Percentiles rank a stretch among this genome's conserved stretches.
phyloP scores from a whole-genome alignment of 2,329 filamentous ascomycete species.

The Sporothrix variecibatus region DNA sequence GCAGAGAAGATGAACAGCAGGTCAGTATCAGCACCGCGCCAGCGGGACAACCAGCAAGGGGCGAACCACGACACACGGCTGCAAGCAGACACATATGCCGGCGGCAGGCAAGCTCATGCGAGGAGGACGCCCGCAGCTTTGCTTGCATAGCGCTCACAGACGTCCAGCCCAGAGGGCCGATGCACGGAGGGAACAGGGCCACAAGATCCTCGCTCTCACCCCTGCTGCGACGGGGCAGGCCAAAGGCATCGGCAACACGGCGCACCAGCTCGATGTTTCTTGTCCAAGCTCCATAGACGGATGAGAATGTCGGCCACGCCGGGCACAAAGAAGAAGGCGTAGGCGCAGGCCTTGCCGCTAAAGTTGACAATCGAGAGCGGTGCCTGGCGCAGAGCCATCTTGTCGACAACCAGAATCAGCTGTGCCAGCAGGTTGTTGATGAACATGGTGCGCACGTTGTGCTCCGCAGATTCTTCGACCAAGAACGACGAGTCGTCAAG shows the following conservation, averaged over 20 bases:
- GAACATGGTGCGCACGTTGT: conserved; percentile 88
- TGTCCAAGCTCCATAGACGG: conserved; percentile 70
- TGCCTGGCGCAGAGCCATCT: conserved; percentile 75
- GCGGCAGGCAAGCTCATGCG: conserved; percentile 50
- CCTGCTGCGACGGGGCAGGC: conserved; percentile 57
- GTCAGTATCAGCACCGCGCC: conserved; percentile 85
- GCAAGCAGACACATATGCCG: conserved; percentile 35
- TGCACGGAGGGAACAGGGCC: conserved; percentile 66
- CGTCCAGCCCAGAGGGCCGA: conserved; percentile 61
- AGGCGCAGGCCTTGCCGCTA: conserved; percentile 86
- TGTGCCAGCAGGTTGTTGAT: conserved; percentile 78
- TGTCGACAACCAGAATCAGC: conserved; percentile 84
- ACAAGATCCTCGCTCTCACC: conserved; percentile 66
- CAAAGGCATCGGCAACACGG: conserved; percentile 69
- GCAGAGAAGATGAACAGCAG: conserved; percentile 87
- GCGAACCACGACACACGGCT: conserved; percentile 78
- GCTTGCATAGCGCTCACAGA: conserved; percentile 52
- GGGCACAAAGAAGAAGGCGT: conserved; percentile 90
- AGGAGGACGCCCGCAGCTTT: conserved; percentile 64
- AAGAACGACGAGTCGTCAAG: conserved; percentile 57
- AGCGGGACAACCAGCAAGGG: conserved; percentile 74
- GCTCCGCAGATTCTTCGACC: conserved; percentile 68
- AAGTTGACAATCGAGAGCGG: conserved; percentile 74
- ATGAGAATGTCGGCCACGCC: conserved; percentile 82
- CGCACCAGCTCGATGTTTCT: conserved; percentile 66